Percentiles rank a stretch among this genome's conserved stretches.
These are phyloP conservation scores for Phytophthora capsici DNA, from an alignment of 352 stramenopile genomes.

Conservation along the genomic window DNA sequence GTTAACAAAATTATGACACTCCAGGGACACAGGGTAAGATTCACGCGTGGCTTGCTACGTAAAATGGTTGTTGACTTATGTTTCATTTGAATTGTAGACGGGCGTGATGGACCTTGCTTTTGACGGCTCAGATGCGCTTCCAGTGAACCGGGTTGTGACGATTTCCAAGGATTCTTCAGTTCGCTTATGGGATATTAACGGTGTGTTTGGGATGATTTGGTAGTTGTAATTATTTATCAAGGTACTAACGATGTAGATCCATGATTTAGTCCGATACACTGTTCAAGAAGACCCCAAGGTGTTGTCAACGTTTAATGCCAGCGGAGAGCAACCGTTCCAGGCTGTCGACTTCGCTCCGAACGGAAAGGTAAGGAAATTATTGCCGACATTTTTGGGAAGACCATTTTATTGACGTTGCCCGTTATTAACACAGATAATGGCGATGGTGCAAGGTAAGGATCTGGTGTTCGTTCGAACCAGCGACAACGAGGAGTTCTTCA, in stretches of 20 bases:
- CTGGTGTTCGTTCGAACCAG: constrained; percentile 66
- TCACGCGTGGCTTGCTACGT: not conserved
- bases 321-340: constrained; percentile 59
- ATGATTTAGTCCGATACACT: constrained; percentile 72
- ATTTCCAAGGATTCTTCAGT: constrained; percentile 82
- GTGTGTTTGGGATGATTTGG: constrained; percentile 34
- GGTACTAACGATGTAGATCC: not conserved
- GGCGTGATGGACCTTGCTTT: constrained; percentile 82
- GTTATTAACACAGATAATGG: constrained; percentile 53
- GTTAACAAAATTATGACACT: constrained; percentile 87
- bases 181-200: constrained; percentile 85
- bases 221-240: not conserved
- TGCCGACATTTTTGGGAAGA: too few relatives aligned
- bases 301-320: constrained; percentile 65
- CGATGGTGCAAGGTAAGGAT: constrained; percentile 54
- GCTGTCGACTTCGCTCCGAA: constrained; percentile 69
- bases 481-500: constrained; percentile 54
- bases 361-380: constrained; percentile 55
- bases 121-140: constrained; percentile 68
- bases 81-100: constrained; percentile 42
- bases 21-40: constrained; percentile 70
- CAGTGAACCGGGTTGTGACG: constrained; percentile 78
- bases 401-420: not conserved
- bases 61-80: constrained; percentile 15
- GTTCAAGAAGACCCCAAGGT: constrained; percentile 81